These are phyloP conservation scores for Diaporthe longicolla DNA, from an alignment of 2,329 filamentous ascomycete species.

Conservation along the genomic window DNA sequence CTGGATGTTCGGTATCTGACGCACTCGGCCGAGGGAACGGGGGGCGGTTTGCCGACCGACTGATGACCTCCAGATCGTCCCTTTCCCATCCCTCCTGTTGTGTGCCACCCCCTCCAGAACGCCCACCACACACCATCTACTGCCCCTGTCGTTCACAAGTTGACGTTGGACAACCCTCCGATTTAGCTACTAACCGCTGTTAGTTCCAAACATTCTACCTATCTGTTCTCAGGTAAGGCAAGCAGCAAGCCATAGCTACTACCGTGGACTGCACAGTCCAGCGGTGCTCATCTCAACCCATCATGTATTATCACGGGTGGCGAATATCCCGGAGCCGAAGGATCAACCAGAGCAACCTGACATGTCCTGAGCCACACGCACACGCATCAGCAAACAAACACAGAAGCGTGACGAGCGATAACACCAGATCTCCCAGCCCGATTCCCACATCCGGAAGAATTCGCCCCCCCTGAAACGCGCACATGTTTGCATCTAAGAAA, in stretches of 20 bases:
- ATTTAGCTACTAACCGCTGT: background rate
- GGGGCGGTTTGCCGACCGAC: slow-evolving; percentile 1
- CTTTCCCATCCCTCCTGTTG: too few species aligned
- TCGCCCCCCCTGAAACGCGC: slow-evolving; percentile 17
- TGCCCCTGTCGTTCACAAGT: slow-evolving; percentile 13
- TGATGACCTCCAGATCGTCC: slow-evolving; percentile 9
- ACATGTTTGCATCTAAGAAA: slow-evolving; percentile 9
- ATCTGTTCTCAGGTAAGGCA: background rate
- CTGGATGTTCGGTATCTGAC: background rate
- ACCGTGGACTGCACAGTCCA: background rate
- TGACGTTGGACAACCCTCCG: slow-evolving; percentile 15
- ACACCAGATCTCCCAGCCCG: too few species aligned
- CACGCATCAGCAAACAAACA: background rate
- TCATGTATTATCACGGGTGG: background rate
- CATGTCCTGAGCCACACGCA: slow-evolving; percentile 1
- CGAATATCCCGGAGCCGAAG: slow-evolving; percentile 14
- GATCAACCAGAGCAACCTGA: background rate
- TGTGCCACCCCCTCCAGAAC: too few species aligned
- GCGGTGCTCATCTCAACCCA: background rate
- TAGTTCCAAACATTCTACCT: background rate
- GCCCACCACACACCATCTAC: background rate
- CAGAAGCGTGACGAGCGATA: background rate
- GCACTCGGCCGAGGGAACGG: slow-evolving; percentile 24
- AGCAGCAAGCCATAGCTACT: background rate
- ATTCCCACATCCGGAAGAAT: slow-evolving; percentile 11